These are phyloP conservation scores for Metschnikowia orientalis DNA, from an alignment of 805 yeast genomes.

Conservation along the genomic window DNA sequence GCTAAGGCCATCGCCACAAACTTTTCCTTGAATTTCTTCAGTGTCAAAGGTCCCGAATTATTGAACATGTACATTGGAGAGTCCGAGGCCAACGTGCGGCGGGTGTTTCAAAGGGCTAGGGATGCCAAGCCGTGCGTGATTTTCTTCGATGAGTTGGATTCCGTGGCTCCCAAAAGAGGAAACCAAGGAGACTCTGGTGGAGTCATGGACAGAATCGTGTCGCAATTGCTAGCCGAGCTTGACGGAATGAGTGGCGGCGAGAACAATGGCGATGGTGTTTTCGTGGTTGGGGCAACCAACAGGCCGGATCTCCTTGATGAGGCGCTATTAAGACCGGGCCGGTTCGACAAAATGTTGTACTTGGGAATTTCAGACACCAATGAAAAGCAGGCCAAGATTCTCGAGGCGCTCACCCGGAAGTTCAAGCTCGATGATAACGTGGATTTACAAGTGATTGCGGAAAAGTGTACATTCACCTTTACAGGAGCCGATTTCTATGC, in stretches of 20 bases:
- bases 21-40: constrained; percentile 88
- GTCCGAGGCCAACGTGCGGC: constrained; percentile 93
- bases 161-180: constrained; percentile 98
- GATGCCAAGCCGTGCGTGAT: constrained; percentile 98
- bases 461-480: constrained; percentile 76
- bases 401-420: constrained; percentile 85
- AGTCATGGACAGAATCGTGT: constrained; percentile 97
- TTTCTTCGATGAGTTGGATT: constrained; percentile 94
- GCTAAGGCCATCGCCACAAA: constrained; percentile 98
- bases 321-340: constrained; percentile 87
- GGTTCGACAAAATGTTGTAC: constrained; percentile 93
- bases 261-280: constrained; percentile 69
- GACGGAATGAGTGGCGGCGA: constrained; percentile 87
- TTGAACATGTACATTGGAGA: constrained; percentile 98
- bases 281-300: constrained; percentile 98
- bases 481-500: constrained; percentile 99
- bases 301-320: constrained; percentile 94
- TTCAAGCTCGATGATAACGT: constrained; percentile 60
- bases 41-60: constrained; percentile 96
- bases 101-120: constrained; percentile 89
- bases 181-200: constrained; percentile 99
- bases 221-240: constrained; percentile 88
- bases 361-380: constrained; percentile 90
- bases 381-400: constrained; percentile 79
- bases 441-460: constrained; percentile 55